Evolutionary conservation across 2,329 filamentous ascomycete genomes (phyloP), one percentile per base, ranked within the genome.

Genomic region (Fusarium graminum): DNA sequence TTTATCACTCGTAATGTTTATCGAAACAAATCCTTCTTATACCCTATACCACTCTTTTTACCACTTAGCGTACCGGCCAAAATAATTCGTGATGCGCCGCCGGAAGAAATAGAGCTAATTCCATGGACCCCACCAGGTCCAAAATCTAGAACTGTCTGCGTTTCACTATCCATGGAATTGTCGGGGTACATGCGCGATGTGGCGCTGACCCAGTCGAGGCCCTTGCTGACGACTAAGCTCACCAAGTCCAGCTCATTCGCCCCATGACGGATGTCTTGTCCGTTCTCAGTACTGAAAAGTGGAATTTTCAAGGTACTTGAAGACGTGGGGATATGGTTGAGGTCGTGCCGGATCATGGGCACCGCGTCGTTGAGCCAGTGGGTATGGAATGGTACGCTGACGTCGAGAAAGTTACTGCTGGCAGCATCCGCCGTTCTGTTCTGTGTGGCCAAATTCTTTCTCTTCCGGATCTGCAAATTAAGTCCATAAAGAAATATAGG

Each of bases 371-470:
- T 36, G 6, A 60, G 52, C 52, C 52, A 60, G 10, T 17, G 14
- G 16, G 32, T 60, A 25, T 60, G 57, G 29, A 60, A 60, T 13
- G 57, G 57, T n/a, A 60, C 57, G 22, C 57, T 60, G 16, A 56
- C 57, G 12, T 60, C 16, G 17, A 60, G 45, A 25, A 60, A 60
- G 12, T 13, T 56, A 34, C 52, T 51, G n/a, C 40, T 28, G 9
- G 56, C n/a, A 3, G 13, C 28, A 45, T 32, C 28, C 9, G 22
- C 34, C 8, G 30, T 43, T n/a, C 7, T 32, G 6, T 4, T 4
- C 17, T 41, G 47, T 3, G n/a, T 26, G 10, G 12, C 8, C 9
- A 52, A 7, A 7, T 56, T 26, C 34, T 60, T 60, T 17, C 30
- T 49, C 44, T 56, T 60, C 8, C 57, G 45, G n/a, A 60, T 60